Percentiles rank a stretch among this genome's conserved stretches.
These are phyloP conservation scores for Aspergillus neotritici DNA, from an alignment of 2,329 filamentous ascomycete species.

Conservation along the genomic window DNA sequence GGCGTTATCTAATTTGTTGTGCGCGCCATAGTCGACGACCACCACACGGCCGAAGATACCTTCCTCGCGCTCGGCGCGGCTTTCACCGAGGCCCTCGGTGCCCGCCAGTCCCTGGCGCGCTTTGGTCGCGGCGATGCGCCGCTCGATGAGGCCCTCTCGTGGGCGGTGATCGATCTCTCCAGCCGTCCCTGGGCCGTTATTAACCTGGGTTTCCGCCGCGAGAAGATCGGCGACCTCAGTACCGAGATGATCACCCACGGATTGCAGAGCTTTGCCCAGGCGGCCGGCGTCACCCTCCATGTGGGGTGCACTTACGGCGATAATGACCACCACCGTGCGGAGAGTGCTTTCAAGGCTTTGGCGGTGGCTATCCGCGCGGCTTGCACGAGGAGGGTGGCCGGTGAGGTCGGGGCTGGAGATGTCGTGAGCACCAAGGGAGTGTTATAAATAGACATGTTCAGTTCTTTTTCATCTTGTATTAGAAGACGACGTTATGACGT, in stretches of 20 bases:
- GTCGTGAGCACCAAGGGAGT: constrained; percentile 96
- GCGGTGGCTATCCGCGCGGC: constrained; percentile 79
- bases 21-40: constrained; percentile 71
- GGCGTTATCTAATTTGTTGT: no score
- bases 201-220: constrained; percentile 76
- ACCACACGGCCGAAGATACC: constrained; percentile 94
- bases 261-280: constrained; percentile 87
- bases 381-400: constrained; percentile 64
- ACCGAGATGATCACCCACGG: constrained; percentile 98
- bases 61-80: constrained; percentile 84
- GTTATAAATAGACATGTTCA: constrained; percentile 41
- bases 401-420: constrained; percentile 82
- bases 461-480: no score
- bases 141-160: constrained; percentile 88
- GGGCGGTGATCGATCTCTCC: constrained; percentile 89
- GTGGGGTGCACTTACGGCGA: constrained; percentile 84
- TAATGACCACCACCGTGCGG: constrained; percentile 94
- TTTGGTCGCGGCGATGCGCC: constrained; percentile 91
- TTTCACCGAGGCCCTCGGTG: constrained; percentile 74
- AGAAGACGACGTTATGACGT: not conserved
- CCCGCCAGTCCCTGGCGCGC: constrained; percentile 73
- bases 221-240: constrained; percentile 89
- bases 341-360: constrained; percentile 95
- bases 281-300: constrained; percentile 85
- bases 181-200: constrained; percentile 84